These are phyloP conservation scores for Naganishia albida DNA, from an alignment of 1,284 basidiomycete species.

Conservation along the genomic window DNA sequence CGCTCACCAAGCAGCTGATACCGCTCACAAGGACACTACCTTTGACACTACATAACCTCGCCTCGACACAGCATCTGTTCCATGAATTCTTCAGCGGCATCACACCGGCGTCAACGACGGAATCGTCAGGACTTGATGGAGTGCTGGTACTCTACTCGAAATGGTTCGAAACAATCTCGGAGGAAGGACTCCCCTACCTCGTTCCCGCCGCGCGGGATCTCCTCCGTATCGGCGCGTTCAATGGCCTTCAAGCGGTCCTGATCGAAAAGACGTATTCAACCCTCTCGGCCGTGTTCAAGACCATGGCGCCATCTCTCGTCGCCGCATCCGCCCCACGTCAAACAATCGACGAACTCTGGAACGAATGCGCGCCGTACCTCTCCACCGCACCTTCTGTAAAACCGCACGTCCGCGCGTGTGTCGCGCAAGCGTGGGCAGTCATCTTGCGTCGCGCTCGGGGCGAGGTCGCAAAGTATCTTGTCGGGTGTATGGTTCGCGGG, in stretches of 20 bases:
- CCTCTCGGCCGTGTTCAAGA: conserved; percentile 48
- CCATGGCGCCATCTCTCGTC: conserved; percentile 41
- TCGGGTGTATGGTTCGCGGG: conserved; percentile 43
- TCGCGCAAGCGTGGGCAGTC: conserved; percentile 52
- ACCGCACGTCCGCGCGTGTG: conserved; percentile 50
- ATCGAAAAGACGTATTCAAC: conserved; percentile 53
- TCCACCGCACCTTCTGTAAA: conserved; percentile 39
- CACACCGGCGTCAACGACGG: conserved; percentile 46
- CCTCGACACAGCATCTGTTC: conserved; percentile 57
- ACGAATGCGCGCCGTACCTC: conserved; percentile 44
- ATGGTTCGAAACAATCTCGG: conserved; percentile 56
- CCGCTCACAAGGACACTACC: conserved; percentile 74
- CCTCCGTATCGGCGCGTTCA: conserved; percentile 44
- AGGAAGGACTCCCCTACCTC: conserved; percentile 43
- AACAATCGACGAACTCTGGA: conserved; percentile 40
- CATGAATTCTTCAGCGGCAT: conserved; percentile 58
- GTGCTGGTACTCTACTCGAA: conserved; percentile 48
- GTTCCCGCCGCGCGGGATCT: conserved; percentile 41
- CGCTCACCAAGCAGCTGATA: conserved; percentile 65
- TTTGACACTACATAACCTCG: conserved; percentile 76
- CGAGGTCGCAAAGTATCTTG: conserved; percentile 41
- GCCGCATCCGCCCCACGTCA: conserved; percentile 31
- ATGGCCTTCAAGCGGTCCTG: conserved; percentile 44
- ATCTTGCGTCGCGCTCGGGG: conserved; percentile 48
- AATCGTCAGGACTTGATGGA: conserved; percentile 49